Conservation (phyloP, 2,329 filamentous ascomycete genomes). For the Rutstroemia sydowiana region DNA sequence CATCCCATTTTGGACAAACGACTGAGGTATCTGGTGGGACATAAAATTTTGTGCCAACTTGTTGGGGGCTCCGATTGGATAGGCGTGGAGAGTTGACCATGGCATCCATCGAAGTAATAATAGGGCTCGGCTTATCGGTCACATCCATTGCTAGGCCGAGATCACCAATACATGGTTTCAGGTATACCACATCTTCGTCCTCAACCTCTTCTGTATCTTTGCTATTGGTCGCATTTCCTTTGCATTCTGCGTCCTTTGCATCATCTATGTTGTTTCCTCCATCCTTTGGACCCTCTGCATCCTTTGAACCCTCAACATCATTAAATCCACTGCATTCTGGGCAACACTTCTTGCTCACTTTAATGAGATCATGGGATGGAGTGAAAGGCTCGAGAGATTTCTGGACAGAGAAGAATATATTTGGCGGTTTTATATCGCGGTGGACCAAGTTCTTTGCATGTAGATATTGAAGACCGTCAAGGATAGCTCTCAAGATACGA, state of each 20-base stretch:
- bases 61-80: slow-evolving; percentile 20
- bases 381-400: slow-evolving; percentile 24
- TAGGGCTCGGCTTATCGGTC: slow-evolving; percentile 21
- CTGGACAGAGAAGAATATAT: slow-evolving; percentile 54
- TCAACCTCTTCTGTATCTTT: too few species aligned
- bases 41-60: slow-evolving; percentile 56
- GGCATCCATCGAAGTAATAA: background rate
- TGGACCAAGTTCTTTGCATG: slow-evolving; percentile 55
- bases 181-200: too few species aligned
- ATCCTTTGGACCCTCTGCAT: too few species aligned
- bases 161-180: slow-evolving; percentile 58
- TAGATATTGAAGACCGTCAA: slow-evolving; percentile 58
- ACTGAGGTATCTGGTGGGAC: slow-evolving; percentile 32
- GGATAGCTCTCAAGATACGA: slow-evolving; percentile 48
- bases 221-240: too few species aligned
- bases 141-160: slow-evolving; percentile 54
- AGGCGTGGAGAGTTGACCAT: slow-evolving; percentile 1
- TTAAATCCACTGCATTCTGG: too few species aligned
- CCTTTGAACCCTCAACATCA: slow-evolving; percentile 19
- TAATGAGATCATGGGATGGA: slow-evolving; percentile 36
- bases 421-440: slow-evolving; percentile 61
- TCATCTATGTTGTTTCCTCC: too few species aligned
- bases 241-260: too few species aligned
- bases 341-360: slow-evolving; percentile 30
- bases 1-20: slow-evolving; percentile 47